Percentiles rank a stretch among this genome's conserved stretches.
Conservation (phyloP, 257 asterid species). For the Solanum virginianum region DNA sequence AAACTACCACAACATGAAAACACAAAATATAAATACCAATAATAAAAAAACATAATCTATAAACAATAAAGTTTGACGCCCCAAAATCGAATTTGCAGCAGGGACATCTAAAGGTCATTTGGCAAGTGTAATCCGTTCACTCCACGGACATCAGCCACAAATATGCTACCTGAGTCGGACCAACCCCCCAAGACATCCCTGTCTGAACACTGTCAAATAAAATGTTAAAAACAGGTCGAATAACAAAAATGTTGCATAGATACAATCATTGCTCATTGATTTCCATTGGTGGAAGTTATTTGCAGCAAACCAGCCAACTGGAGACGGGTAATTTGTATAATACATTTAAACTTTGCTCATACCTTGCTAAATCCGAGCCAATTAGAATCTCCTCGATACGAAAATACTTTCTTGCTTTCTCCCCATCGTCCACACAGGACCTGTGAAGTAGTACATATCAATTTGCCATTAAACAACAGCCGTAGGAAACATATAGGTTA, state of each 20-base stretch:
- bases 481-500: not conserved
- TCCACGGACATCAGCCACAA: conserved; percentile 20
- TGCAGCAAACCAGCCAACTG: not conserved
- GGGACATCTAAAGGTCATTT: not conserved
- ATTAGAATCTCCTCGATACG: conserved; percentile 91
- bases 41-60: no score
- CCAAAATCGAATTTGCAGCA: not conserved
- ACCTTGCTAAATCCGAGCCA: conserved; percentile 99
- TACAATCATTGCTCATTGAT: not conserved
- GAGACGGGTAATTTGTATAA: not conserved
- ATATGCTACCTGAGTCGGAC: conserved; percentile 33
- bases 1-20: not conserved
- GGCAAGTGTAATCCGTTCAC: not conserved
- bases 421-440: conserved; percentile 73
- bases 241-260: not conserved
- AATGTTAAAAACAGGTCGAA: not conserved
- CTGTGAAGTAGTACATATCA: conserved; percentile 26
- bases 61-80: not conserved
- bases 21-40: no score
- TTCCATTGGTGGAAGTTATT: not conserved
- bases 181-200: conserved; percentile 31
- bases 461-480: not conserved
- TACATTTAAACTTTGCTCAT: not conserved
- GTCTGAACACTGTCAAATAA: conserved; percentile 11
- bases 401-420: conserved; percentile 48